Conservation (phyloP, 139 green algal species). For the Volvox africanus region DNA sequence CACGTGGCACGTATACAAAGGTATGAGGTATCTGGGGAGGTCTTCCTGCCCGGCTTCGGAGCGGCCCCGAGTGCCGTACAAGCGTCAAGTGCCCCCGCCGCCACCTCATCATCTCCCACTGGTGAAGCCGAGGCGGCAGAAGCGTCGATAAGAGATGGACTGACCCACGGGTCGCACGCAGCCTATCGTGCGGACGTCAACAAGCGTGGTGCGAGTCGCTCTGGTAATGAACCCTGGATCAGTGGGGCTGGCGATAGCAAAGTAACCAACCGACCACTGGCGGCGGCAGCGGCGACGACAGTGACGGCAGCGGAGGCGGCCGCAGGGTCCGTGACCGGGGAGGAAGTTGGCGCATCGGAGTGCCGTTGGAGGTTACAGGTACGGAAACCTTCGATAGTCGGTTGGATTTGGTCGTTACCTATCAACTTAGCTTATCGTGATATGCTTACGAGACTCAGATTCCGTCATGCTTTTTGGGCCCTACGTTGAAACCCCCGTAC, state of each 20-base stretch:
- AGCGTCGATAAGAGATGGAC: no score
- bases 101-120: background rate
- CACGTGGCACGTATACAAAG: background rate
- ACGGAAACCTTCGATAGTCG: background rate
- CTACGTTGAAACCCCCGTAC: background rate
- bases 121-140: background rate
- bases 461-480: background rate
- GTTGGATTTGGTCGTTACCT: background rate
- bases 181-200: no score
- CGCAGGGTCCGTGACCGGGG: background rate
- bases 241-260: background rate
- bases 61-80: background rate
- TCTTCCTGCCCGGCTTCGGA: conserved; percentile 51
- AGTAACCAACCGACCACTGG: background rate
- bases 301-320: background rate
- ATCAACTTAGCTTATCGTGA: background rate
- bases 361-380: conserved; percentile 39
- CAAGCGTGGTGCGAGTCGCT: no score
- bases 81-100: background rate
- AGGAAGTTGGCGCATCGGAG: background rate
- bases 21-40: conserved; percentile 56
- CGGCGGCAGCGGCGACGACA: background rate
- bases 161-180: no score
- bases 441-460: background rate
- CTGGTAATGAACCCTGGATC: no score